Evolutionary conservation across 257 asterid genomes (phyloP).

Genomic region (Paulownia fortunei): DNA sequence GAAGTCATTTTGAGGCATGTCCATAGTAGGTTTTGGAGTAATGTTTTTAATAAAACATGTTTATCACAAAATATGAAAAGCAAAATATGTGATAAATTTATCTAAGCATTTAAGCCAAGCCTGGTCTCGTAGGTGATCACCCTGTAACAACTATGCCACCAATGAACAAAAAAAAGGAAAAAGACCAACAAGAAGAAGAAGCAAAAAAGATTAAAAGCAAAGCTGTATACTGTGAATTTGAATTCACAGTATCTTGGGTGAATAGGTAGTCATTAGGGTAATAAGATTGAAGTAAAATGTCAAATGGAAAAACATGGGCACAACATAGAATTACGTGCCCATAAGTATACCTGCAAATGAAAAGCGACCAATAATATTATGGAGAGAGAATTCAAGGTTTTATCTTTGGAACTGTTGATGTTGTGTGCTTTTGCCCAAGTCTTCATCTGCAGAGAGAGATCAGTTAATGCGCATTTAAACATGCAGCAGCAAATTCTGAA

Average conservation of each 20-base stretch:
- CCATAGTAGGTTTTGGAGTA: not conserved
- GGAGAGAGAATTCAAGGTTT: conserved; percentile 85
- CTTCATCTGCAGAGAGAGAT: conserved; percentile 74
- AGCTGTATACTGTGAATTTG: not conserved
- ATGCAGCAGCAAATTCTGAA: conserved; percentile 12
- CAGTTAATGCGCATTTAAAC: conserved; percentile 12
- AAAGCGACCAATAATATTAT: conserved; percentile 85
- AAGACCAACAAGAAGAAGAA: not conserved
- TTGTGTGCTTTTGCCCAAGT: conserved; percentile 86
- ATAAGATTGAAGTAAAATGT: not conserved
- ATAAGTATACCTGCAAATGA: conserved; percentile 79
- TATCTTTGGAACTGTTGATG: conserved; percentile 84
- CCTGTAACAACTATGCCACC: not conserved
- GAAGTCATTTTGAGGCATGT: conserved; percentile 9
- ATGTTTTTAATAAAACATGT: not conserved
- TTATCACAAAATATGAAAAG: not conserved
- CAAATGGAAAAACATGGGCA: not conserved
- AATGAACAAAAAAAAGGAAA: not conserved
- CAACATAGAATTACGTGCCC: not conserved
- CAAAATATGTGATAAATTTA: not conserved
- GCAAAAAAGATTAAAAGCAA: not conserved
- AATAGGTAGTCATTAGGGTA: not conserved
- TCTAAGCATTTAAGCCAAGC: not conserved
- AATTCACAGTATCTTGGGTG: not conserved
- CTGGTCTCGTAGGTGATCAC: not conserved